Percentiles rank a stretch among this genome's conserved stretches.
Evolutionary conservation across 768 basidiomycete species (phyloP).

Genomic region (Neoboletus magnificus): DNA sequence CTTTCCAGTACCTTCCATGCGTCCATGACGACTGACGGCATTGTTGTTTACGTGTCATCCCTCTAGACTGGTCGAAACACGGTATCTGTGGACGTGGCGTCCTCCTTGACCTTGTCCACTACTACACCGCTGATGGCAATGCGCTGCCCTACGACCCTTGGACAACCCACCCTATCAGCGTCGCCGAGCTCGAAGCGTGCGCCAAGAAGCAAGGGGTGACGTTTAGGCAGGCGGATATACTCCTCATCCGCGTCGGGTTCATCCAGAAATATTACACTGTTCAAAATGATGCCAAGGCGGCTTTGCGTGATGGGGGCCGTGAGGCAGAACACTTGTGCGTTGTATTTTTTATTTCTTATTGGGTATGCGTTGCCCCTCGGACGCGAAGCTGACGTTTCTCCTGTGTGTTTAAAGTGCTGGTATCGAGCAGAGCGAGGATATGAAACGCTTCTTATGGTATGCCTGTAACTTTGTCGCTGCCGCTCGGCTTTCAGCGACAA

Average conservation of each 20-base stretch:
- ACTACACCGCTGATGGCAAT: slow-evolving; percentile 39
- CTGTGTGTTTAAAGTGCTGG: slow-evolving; percentile 47
- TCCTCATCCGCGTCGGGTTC: slow-evolving; percentile 60
- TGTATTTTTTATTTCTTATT: not conserved
- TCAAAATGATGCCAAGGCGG: slow-evolving; percentile 44
- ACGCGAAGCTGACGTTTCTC: not conserved
- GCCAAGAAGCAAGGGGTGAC: slow-evolving; percentile 55
- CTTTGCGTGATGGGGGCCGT: slow-evolving; percentile 34
- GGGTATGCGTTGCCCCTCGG: not conserved
- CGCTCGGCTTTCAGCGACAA: not conserved
- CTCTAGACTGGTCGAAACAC: slow-evolving; percentile 64
- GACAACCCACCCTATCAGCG: slow-evolving; percentile 49
- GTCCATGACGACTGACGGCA: not conserved
- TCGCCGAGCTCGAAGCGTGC: slow-evolving; percentile 55
- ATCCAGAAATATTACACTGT: slow-evolving; percentile 51
- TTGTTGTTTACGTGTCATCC: not conserved
- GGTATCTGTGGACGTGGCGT: slow-evolving; percentile 70
- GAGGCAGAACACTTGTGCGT: slow-evolving; percentile 51
- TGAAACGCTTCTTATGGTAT: slow-evolving; percentile 72
- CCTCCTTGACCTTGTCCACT: slow-evolving; percentile 58
- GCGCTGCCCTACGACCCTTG: slow-evolving; percentile 63
- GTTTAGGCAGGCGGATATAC: slow-evolving; percentile 58
- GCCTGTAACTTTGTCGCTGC: slow-evolving; percentile 6
- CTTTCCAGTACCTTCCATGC: not conserved
- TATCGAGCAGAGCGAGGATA: slow-evolving; percentile 64